Percentiles rank a stretch among this genome's conserved stretches.
phyloP scores from a whole-genome alignment of 2,329 filamentous ascomycete genomes.

The Capronia epimyces region DNA sequence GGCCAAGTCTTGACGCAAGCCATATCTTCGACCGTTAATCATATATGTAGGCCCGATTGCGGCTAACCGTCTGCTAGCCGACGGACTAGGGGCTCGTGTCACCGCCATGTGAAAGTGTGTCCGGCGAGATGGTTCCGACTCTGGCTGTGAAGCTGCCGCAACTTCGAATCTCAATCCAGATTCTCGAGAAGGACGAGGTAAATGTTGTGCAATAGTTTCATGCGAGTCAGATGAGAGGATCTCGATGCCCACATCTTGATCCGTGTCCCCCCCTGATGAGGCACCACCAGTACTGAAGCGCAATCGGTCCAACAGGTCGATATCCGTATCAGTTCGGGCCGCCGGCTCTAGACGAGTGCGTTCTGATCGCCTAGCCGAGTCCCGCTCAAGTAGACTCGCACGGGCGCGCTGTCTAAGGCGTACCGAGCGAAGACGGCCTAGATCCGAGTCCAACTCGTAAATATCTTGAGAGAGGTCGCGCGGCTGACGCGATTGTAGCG shows the following conservation, averaged over 20 bases:
- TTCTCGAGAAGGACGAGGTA: conserved; percentile 37
- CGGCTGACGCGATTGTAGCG: background rate
- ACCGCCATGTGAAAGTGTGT: background rate
- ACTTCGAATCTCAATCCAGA: conserved; percentile 33
- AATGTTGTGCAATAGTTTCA: conserved; percentile 24
- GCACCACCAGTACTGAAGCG: background rate
- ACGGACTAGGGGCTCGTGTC: conserved; percentile 3
- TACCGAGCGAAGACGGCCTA: conserved; percentile 16
- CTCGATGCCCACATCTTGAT: conserved; percentile 7
- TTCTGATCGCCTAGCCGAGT: conserved; percentile 3
- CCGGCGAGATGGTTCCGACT: conserved; percentile 10
- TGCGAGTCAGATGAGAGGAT: conserved; percentile 2
- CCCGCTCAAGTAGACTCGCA: conserved; percentile 4
- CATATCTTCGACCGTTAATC: background rate
- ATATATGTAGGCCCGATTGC: background rate
- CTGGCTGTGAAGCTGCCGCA: conserved; percentile 13
- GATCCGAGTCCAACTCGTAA: conserved; percentile 18
- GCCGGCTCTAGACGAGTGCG: background rate
- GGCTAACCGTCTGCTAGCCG: background rate
- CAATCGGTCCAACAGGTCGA: conserved; percentile 3
- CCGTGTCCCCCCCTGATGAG: background rate
- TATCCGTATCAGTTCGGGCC: conserved; percentile 4
- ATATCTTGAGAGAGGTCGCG: conserved; percentile 13
- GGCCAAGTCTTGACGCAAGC: conserved; percentile 8
- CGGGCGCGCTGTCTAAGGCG: conserved; percentile 15